phyloP scores from a whole-genome alignment of 192 early-diverging fungal genomes.

The Coemansia sp. region DNA sequence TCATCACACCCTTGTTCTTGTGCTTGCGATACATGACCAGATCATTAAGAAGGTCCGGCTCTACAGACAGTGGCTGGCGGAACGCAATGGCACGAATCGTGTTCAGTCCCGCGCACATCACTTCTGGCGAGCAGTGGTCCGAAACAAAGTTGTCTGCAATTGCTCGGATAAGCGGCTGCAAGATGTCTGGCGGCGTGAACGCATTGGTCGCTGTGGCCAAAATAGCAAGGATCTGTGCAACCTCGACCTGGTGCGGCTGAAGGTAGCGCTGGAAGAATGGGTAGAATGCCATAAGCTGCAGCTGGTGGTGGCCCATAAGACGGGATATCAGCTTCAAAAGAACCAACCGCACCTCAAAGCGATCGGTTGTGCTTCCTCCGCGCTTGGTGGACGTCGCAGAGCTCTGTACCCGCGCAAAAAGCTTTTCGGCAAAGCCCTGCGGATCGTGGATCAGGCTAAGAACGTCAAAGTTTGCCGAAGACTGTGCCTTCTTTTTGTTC shows the following conservation, averaged over 20 bases:
- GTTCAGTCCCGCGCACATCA: slow-evolving; percentile 91
- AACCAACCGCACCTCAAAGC: slow-evolving; percentile 88
- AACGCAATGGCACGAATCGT: slow-evolving; percentile 84
- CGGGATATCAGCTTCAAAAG: slow-evolving; percentile 94
- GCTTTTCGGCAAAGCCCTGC: slow-evolving; percentile 94
- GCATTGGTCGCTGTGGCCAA: slow-evolving; percentile 90
- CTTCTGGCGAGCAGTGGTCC: slow-evolving; percentile 86
- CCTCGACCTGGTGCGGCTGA: slow-evolving; percentile 93
- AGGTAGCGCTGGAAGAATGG: slow-evolving; percentile 90
- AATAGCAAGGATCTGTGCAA: slow-evolving; percentile 88
- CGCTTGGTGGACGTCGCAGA: slow-evolving; percentile 50
- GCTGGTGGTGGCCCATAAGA: slow-evolving; percentile 93
- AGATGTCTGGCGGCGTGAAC: slow-evolving; percentile 89
- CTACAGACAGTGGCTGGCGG: slow-evolving; percentile 91
- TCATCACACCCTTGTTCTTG: slow-evolving; percentile 92
- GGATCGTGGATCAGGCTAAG: slow-evolving; percentile 95
- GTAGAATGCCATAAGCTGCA: slow-evolving; percentile 89
- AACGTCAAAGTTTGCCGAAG: slow-evolving; percentile 85
- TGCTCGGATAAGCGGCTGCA: slow-evolving; percentile 83
- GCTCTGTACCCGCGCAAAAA: slow-evolving; percentile 78
- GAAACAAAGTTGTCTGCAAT: slow-evolving; percentile 97
- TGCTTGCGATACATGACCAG: slow-evolving; percentile 91
- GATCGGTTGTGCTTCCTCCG: slow-evolving; percentile 66
- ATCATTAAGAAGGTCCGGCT: slow-evolving; percentile 78
- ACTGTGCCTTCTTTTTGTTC: slow-evolving; percentile 61